Conservation (phyloP, 495 filamentous ascomycete species). For the Annulohypoxylon moriforme region DNA sequence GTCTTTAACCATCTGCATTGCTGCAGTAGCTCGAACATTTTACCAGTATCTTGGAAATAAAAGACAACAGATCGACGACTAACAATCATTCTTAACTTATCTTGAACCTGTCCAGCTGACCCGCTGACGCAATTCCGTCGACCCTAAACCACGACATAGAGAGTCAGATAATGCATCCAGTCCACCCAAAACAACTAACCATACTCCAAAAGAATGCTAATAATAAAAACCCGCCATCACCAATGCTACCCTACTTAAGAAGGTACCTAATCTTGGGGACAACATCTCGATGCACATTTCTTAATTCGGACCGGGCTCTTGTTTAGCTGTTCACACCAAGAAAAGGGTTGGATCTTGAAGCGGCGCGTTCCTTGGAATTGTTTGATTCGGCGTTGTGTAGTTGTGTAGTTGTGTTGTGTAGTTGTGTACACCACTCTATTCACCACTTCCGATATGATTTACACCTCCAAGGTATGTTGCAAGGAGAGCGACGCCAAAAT, state of each 20-base stretch:
- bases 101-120: constrained; percentile 22
- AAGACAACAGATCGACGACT: constrained; percentile 24
- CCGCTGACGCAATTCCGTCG: constrained; percentile 39
- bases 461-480: not conserved
- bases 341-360: constrained; percentile 17
- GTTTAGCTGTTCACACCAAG: constrained; percentile 18
- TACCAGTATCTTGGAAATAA: constrained; percentile 20
- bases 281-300: constrained; percentile 37
- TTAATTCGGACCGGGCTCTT: constrained; percentile 28
- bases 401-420: not conserved
- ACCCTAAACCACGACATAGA: constrained; percentile 10
- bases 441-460: not conserved
- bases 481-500: constrained; percentile 2
- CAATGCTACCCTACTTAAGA: constrained; percentile 5
- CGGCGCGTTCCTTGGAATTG: constrained; percentile 17
- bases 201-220: constrained; percentile 16
- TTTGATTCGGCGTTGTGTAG: not conserved
- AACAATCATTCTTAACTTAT: constrained; percentile 25
- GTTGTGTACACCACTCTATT: not conserved
- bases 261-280: constrained; percentile 3
- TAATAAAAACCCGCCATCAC: constrained; percentile 25
- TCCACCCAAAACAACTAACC: not conserved
- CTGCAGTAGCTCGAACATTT: not conserved
- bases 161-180: not conserved
- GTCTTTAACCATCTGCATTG: not conserved